These are phyloP conservation scores for Neurospora terricola DNA, from an alignment of 495 filamentous ascomycete species.

Conservation along the genomic window DNA sequence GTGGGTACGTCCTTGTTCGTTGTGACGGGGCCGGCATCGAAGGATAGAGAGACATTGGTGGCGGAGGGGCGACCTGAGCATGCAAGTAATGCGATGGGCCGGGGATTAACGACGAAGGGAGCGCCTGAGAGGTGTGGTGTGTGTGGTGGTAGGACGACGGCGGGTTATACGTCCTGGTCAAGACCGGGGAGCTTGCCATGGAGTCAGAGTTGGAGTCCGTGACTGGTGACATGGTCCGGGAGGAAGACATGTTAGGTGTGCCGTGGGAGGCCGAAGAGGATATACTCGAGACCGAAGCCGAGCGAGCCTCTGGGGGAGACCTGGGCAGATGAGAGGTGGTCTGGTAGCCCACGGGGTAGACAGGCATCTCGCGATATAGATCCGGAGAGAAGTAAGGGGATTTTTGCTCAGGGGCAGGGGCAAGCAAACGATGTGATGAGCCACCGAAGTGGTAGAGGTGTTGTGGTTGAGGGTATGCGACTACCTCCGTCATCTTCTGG, in stretches of 20 bases:
- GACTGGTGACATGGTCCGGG: conserved; percentile 17
- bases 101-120: background rate
- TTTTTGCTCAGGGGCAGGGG: conserved; percentile 6
- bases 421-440: conserved; percentile 7
- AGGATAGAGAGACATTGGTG: conserved; percentile 6
- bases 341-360: conserved; percentile 3
- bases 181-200: background rate
- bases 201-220: background rate
- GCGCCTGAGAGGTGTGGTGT: conserved; percentile 1
- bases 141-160: background rate
- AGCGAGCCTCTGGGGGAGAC: conserved; percentile 9
- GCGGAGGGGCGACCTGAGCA: conserved; percentile 4
- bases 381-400: conserved; percentile 3
- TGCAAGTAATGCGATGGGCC: conserved; percentile 14
- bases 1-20: conserved; percentile 2
- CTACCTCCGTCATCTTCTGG: conserved; percentile 17
- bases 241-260: conserved; percentile 3
- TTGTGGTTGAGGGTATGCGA: conserved; percentile 7
- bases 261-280: conserved; percentile 13
- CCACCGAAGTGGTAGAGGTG: conserved; percentile 6
- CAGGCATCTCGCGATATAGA: conserved; percentile 6
- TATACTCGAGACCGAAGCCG: conserved; percentile 14
- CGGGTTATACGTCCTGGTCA: conserved; percentile 6
- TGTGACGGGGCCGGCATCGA: background rate
- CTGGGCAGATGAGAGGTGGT: background rate